phyloP scores from a whole-genome alignment of 176 grass and related monocot species.

The Phoenix roebelenii region DNA sequence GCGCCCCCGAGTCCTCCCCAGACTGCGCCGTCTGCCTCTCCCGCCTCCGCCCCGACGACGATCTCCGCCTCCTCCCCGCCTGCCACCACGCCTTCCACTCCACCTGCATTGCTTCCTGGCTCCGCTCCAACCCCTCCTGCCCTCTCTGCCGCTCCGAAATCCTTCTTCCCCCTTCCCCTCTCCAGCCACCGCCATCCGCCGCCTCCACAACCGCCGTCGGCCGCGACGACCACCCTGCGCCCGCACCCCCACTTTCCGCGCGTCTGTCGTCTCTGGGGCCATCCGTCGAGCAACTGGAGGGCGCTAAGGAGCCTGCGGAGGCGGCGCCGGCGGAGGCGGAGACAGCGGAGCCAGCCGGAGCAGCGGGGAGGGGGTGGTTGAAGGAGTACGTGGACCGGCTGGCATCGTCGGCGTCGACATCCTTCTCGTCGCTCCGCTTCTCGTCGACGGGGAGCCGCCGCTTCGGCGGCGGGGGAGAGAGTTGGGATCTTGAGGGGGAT shows the following conservation, averaged over 20 bases:
- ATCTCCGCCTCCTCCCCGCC: slow-evolving; percentile 78
- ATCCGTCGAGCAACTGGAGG: slow-evolving; percentile 60
- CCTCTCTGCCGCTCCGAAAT: slow-evolving; percentile 77
- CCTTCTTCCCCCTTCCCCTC: slow-evolving; percentile 51
- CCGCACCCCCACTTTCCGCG: slow-evolving; percentile 4
- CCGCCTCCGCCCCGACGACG: slow-evolving; percentile 50
- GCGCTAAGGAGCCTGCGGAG: slow-evolving; percentile 58
- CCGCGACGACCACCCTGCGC: slow-evolving; percentile 13
- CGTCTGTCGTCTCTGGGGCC: slow-evolving; percentile 62
- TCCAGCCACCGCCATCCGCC: slow-evolving; percentile 9
- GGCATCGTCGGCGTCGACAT: slow-evolving; percentile 50
- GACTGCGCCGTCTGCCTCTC: slow-evolving; percentile 90
- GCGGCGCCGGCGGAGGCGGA: slow-evolving; percentile 16
- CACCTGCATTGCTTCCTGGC: slow-evolving; percentile 75
- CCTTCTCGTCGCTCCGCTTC: slow-evolving; percentile 28
- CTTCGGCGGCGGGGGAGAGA: slow-evolving; percentile 22
- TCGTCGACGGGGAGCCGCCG: slow-evolving; percentile 60
- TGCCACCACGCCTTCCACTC: slow-evolving; percentile 91
- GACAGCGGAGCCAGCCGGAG: slow-evolving; percentile 50
- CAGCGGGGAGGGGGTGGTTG: slow-evolving; percentile 59
- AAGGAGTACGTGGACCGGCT: slow-evolving; percentile 84
- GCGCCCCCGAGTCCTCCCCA: slow-evolving; percentile 61
- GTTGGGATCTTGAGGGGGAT: slow-evolving; percentile 48
- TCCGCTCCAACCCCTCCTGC: slow-evolving; percentile 69
- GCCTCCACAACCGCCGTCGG: neutral